Percentiles rank a stretch among this genome's conserved stretches.
These are phyloP conservation scores for Arachis hypogaea DNA, from an alignment of 306 rosid species.

Conservation along the genomic window DNA sequence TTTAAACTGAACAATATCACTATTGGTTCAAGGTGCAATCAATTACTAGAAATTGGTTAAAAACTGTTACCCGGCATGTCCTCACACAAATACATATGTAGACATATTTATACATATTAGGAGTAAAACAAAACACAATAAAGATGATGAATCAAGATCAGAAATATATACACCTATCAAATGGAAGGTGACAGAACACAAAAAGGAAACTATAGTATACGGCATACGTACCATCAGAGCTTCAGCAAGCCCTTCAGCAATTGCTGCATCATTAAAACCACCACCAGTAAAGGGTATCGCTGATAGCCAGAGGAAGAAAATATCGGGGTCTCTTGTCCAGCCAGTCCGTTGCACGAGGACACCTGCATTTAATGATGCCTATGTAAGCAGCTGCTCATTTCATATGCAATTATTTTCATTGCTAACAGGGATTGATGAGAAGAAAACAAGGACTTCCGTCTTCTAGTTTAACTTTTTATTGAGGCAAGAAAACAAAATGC, in stretches of 20 bases:
- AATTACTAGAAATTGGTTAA: background rate
- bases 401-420: slow-evolving; percentile 25
- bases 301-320: slow-evolving; percentile 74
- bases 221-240: slow-evolving; percentile 75
- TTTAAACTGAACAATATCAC: background rate
- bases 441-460: slow-evolving; percentile 25
- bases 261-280: slow-evolving; percentile 90
- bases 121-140: slow-evolving; percentile 6
- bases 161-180: slow-evolving; percentile 6
- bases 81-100: background rate
- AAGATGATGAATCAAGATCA: slow-evolving; percentile 29
- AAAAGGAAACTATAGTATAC: slow-evolving; percentile 11
- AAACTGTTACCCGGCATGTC: background rate
- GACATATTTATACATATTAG: background rate
- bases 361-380: slow-evolving; percentile 57
- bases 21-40: background rate
- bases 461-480: slow-evolving; percentile 18
- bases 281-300: slow-evolving; percentile 84
- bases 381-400: slow-evolving; percentile 29
- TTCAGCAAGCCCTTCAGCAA: slow-evolving; percentile 99
- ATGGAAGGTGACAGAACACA: slow-evolving; percentile 35
- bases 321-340: slow-evolving; percentile 87
- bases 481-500: background rate
- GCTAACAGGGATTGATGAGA: slow-evolving; percentile 13
- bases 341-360: slow-evolving; percentile 85